A percentile compares a stretch with the other conserved stretches of the same genome.
These are phyloP conservation scores for Torrubiella hemipterigena DNA, from an alignment of 2,329 filamentous ascomycete genomes.

Conservation along the genomic window DNA sequence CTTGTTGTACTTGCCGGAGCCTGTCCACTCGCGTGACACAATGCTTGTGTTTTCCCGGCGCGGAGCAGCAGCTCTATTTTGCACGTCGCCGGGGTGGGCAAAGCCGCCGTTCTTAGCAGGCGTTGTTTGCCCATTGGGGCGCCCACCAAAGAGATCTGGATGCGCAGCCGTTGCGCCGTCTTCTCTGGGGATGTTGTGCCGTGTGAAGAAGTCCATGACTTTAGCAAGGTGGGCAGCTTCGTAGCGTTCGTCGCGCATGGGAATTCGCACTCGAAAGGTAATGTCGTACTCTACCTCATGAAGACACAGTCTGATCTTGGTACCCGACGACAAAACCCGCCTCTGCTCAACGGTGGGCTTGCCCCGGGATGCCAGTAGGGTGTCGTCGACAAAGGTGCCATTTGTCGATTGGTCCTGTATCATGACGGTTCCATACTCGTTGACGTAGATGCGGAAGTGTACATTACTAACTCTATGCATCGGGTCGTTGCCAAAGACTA, in stretches of 20 bases:
- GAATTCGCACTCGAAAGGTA: constrained; percentile 76
- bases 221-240: constrained; percentile 57
- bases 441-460: constrained; percentile 93
- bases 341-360: constrained; percentile 17
- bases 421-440: constrained; percentile 78
- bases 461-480: constrained; percentile 74
- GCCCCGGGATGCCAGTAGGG: constrained; percentile 40
- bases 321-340: constrained; percentile 60
- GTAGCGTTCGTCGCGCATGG: constrained; percentile 56
- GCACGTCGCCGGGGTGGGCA: constrained; percentile 8
- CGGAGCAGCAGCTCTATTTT: constrained; percentile 19
- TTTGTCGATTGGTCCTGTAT: constrained; percentile 93
- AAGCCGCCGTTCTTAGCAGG: constrained; percentile 5
- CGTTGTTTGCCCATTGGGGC: constrained; percentile 2
- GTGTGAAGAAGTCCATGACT: constrained; percentile 51
- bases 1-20: constrained; percentile 74
- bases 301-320: constrained; percentile 58
- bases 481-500: constrained; percentile 54
- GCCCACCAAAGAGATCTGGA: constrained; percentile 16
- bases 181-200: constrained; percentile 15
- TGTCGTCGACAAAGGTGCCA: constrained; percentile 74
- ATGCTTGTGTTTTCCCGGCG: too few species aligned
- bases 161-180: constrained; percentile 5
- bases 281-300: constrained; percentile 45
- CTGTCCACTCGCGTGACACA: constrained; percentile 76